These are phyloP conservation scores for Ceratobasidium sp. DNA, from an alignment of 1,284 basidiomycete species.

Conservation along the genomic window DNA sequence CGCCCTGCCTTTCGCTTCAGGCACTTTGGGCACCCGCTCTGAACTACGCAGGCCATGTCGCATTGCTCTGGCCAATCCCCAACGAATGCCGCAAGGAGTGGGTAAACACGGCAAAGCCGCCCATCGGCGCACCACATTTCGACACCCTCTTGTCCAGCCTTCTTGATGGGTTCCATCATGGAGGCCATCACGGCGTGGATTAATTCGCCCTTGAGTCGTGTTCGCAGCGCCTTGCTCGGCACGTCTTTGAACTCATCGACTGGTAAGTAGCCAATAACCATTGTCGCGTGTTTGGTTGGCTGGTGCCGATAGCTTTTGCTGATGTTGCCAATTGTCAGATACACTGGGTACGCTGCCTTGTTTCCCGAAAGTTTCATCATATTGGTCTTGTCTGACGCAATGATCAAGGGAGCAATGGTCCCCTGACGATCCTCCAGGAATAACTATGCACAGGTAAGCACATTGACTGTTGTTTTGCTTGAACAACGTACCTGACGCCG, in stretches of 20 bases:
- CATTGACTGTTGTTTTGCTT: neutral
- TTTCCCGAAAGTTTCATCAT: slow-evolving; percentile 37
- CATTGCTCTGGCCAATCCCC: slow-evolving; percentile 41
- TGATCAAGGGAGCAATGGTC: slow-evolving; percentile 38
- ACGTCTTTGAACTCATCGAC: slow-evolving; percentile 2
- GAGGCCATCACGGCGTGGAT: slow-evolving; percentile 45
- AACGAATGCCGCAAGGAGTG: slow-evolving; percentile 45
- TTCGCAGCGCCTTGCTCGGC: neutral
- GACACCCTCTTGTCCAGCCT: neutral
- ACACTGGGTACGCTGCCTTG: slow-evolving; percentile 42
- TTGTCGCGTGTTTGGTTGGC: neutral
- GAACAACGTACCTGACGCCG: slow-evolving; percentile 26
- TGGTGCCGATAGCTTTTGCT: slow-evolving; percentile 3
- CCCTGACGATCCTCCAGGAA: slow-evolving; percentile 6
- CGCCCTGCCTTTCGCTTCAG: neutral
- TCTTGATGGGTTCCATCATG: slow-evolving; percentile 16
- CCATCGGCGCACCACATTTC: slow-evolving; percentile 44
- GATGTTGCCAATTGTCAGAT: slow-evolving; percentile 44
- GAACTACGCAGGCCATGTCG: slow-evolving; percentile 30
- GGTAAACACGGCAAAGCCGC: slow-evolving; percentile 35
- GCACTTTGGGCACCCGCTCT: slow-evolving; percentile 32
- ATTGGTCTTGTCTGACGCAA: slow-evolving; percentile 42
- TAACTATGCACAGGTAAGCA: neutral
- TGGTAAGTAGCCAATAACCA: slow-evolving; percentile 42
- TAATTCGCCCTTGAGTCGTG: slow-evolving; percentile 19